Conservation (phyloP, 176 grass and related monocot species). For the Dactylis glomerata region DNA sequence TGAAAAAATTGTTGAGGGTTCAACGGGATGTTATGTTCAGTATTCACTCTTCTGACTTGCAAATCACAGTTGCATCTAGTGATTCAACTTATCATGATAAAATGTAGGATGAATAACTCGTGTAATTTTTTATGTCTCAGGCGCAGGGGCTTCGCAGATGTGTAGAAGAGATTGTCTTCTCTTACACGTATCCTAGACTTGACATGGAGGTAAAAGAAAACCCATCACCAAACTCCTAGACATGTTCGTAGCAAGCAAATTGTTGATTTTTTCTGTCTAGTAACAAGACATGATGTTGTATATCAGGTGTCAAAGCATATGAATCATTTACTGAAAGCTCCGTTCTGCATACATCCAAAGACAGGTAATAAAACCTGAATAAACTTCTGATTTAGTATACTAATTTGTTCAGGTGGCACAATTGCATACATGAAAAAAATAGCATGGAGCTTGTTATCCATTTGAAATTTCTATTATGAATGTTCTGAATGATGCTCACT, state of each 20-base stretch:
- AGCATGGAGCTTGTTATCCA: neutral
- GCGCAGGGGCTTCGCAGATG: conserved; percentile 62
- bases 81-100: conserved; percentile 6
- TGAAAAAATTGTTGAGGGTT: neutral
- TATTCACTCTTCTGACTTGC: neutral
- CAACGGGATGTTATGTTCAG: neutral
- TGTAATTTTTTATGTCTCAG: conserved; percentile 33
- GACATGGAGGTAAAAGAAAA: conserved; percentile 78
- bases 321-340: conserved; percentile 97
- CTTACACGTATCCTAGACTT: conserved; percentile 95
- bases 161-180: conserved; percentile 92
- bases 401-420: neutral
- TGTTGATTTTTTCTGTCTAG: conserved; percentile 1
- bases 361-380: conserved; percentile 56
- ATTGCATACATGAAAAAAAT: neutral
- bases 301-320: conserved; percentile 91
- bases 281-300: conserved; percentile 2
- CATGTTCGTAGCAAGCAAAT: neutral
- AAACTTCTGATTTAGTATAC: neutral
- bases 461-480: neutral
- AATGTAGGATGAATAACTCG: neutral
- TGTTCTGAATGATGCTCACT: neutral
- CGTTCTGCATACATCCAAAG: conserved; percentile 90
- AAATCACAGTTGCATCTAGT: neutral
- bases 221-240: neutral